Base-by-base conservation (phyloP, 305 asterid species). In the Solanum hybrid region DNA sequence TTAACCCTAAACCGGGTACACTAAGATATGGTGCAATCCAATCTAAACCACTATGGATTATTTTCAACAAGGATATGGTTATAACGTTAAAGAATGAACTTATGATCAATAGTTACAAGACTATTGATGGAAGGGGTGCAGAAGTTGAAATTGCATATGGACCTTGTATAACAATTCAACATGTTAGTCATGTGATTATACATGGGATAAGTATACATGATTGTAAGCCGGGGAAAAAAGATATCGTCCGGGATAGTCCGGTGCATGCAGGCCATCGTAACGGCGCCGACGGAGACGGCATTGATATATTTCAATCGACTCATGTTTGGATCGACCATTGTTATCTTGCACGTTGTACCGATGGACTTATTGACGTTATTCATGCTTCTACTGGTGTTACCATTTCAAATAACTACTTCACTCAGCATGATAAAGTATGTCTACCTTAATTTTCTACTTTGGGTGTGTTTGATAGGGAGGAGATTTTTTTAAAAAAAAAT, bases 41-140 rank as follows among this genome's bases (percentile, higher is more conserved):
- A 79, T 3, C 93, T 0, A 90, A 93, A 27, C 97, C 98, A 2
- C 81, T 95, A 1, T 96, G 98, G 98, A 96, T 95, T 72, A 85
- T 90, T 34, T 96, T 96, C 37, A 92, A 92, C 0, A 89, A 82
- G 37, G 91, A 91, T 87, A 96, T 96, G 98, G 94, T 92, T 3
- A 94, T 96, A 7, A 93, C 76, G 19, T 93, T 94, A 10, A 73
- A 90, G 29, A 93, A 94, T 71, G 98, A 95, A 91, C 94, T 96
- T 6, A 91, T 96, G 92, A 64, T 95, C 0, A 95, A 93, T 76
- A 95, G 98, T 85, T 94, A 89, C 91, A 96, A 94, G 89, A 96
- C 98, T 2, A 94, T 96, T 4, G 98, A 96, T 86, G 98, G 98
- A 85, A 91, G 98, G 89, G 98, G 98, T 69, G 96, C 88, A 1